These are phyloP conservation scores for Alternaria consortialis DNA, from an alignment of 2,329 filamentous ascomycete genomes.

Conservation along the genomic window DNA sequence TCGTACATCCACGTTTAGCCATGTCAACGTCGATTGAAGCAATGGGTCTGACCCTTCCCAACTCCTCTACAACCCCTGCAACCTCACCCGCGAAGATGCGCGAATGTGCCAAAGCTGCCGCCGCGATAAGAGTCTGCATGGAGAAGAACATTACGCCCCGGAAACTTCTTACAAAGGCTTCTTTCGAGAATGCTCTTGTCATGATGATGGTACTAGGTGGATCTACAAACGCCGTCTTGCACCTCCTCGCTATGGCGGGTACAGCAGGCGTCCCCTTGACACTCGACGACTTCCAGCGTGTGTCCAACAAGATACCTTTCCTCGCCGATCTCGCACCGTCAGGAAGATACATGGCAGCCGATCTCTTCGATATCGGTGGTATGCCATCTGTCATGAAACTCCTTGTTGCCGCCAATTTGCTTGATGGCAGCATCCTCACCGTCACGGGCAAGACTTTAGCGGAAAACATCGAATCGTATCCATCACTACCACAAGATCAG, in stretches of 20 bases:
- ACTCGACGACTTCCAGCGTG: constrained; percentile 82
- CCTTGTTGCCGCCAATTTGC: constrained; percentile 76
- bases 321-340: constrained; percentile 85
- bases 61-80: constrained; percentile 84
- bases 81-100: constrained; percentile 83
- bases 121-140: constrained; percentile 81
- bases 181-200: constrained; percentile 88
- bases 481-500: constrained; percentile 79
- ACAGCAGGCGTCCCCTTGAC: constrained; percentile 80
- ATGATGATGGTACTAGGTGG: constrained; percentile 93
- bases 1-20: neutral
- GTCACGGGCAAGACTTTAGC: constrained; percentile 85
- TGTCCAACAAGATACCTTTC: constrained; percentile 84
- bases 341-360: constrained; percentile 86
- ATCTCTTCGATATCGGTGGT: constrained; percentile 85
- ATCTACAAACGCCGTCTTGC: constrained; percentile 87
- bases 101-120: constrained; percentile 83
- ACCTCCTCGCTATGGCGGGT: constrained; percentile 89
- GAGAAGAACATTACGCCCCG: constrained; percentile 82
- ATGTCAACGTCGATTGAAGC: constrained; percentile 53
- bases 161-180: constrained; percentile 79
- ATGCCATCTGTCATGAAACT: constrained; percentile 87
- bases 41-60: constrained; percentile 83
- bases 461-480: constrained; percentile 80
- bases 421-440: constrained; percentile 81